These are phyloP conservation scores for Pleurotus tuoliensis DNA, from an alignment of 768 basidiomycete genomes.

Conservation along the genomic window DNA sequence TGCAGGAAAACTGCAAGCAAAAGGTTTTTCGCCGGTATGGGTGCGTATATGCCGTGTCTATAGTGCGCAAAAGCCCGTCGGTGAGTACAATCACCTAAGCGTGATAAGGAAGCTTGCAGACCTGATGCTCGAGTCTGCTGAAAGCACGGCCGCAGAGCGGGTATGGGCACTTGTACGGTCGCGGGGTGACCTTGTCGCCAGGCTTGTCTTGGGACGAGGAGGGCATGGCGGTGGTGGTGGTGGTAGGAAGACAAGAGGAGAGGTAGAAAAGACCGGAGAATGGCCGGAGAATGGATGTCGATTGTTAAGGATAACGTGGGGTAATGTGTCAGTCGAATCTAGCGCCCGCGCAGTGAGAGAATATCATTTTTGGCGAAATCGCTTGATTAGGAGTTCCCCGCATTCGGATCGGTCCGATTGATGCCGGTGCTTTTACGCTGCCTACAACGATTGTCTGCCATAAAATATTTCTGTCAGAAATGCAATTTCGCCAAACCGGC, in stretches of 20 bases:
- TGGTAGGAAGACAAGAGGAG: conserved; percentile 10
- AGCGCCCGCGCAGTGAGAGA: neutral
- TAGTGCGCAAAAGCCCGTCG: conserved; percentile 10
- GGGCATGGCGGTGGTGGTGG: conserved; percentile 8
- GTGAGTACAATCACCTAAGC: conserved; percentile 6
- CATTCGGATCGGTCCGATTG: conserved; percentile 9
- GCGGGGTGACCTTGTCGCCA: conserved; percentile 31
- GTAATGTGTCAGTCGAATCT: neutral
- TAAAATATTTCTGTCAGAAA: too few relatives aligned
- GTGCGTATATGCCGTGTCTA: conserved; percentile 98
- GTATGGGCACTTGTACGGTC: conserved; percentile 97
- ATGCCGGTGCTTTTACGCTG: conserved; percentile 3
- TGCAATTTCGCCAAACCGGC: neutral
- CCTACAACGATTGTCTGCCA: too few relatives aligned
- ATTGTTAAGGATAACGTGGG: conserved; percentile 5
- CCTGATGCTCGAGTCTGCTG: conserved; percentile 95
- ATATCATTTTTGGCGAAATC: conserved; percentile 5
- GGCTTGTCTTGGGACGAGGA: conserved; percentile 7
- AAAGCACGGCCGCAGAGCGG: conserved; percentile 91
- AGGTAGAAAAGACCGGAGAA: conserved; percentile 7
- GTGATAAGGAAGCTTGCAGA: conserved; percentile 22
- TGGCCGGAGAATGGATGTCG: conserved; percentile 7
- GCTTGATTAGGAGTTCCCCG: neutral
- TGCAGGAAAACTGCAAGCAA: conserved; percentile 84
- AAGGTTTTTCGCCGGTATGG: conserved; percentile 98